Conservation (phyloP, 345 rosid genomes). For the Brassica napus region Da-Ae NC_063434.1:5967501-5968000, state of each 20-base stretch:
- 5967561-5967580: conserved; percentile 68
- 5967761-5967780: conserved; percentile 71
- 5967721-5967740: conserved; percentile 65
- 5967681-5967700: conserved; percentile 72
- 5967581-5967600: conserved; percentile 53
- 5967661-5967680: conserved; percentile 61
- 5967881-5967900: conserved; percentile 77
- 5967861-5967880: conserved; percentile 69
- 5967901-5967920: conserved; percentile 71
- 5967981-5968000: conserved; percentile 81
- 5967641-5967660: conserved; percentile 67
- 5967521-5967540: conserved; percentile 71
- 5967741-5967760: conserved; percentile 71
- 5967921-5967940: conserved; percentile 67
- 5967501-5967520: conserved; percentile 44
- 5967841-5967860: conserved; percentile 66
- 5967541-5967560: conserved; percentile 79
- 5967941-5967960: conserved; percentile 60
- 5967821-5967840: conserved; percentile 68
- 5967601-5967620: conserved; percentile 81
- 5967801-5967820: conserved; percentile 63
- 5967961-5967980: conserved; percentile 76
- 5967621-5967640: conserved; percentile 70
- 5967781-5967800: conserved; percentile 68
- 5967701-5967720: conserved; percentile 70